Conservation (phyloP, 805 yeast species). For the Candida ascalaphidarum region DNA sequence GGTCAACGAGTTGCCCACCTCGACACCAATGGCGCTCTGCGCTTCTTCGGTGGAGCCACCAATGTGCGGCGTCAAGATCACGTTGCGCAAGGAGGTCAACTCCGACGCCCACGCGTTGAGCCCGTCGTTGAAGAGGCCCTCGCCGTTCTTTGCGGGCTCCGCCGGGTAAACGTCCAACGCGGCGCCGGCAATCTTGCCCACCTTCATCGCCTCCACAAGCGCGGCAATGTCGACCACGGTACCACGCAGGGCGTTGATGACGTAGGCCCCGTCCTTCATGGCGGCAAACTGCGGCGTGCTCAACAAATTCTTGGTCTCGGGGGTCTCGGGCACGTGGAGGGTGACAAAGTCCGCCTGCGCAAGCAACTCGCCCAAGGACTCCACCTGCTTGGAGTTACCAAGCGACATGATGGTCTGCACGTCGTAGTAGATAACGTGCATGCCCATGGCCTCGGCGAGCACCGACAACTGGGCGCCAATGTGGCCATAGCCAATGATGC, state of each 20-base stretch:
- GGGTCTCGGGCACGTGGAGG: conserved; percentile 89
- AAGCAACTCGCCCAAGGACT: conserved; percentile 76
- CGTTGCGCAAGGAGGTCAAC: conserved; percentile 72
- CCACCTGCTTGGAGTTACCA: conserved; percentile 93
- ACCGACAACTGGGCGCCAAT: conserved; percentile 97
- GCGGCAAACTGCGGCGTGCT: conserved; percentile 87
- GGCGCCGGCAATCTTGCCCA: conserved; percentile 93
- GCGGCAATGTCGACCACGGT: conserved; percentile 96
- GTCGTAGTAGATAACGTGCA: conserved; percentile 93
- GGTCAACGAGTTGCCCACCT: conserved; percentile 78
- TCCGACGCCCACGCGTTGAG: conserved; percentile 82
- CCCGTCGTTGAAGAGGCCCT: conserved; percentile 58
- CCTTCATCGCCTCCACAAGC: conserved; percentile 79
- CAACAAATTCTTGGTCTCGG: conserved; percentile 86
- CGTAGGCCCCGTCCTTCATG: conserved; percentile 93
- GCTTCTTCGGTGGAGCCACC: conserved; percentile 99
- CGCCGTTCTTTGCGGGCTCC: conserved; percentile 97
- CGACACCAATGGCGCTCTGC: conserved; percentile 94
- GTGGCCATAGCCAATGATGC: conserved; percentile 96
- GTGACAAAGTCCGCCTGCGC: conserved; percentile 80
- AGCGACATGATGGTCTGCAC: conserved; percentile 88
- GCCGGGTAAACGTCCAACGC: conserved; percentile 95
- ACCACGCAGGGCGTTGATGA: conserved; percentile 95
- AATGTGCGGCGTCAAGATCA: conserved; percentile 92
- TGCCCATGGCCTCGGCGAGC: conserved; percentile 94